A percentile compares a stretch with the other conserved stretches of the same genome.
phyloP scores from a whole-genome alignment of 345 rosid genomes.

The Euphorbia peplus region DNA sequence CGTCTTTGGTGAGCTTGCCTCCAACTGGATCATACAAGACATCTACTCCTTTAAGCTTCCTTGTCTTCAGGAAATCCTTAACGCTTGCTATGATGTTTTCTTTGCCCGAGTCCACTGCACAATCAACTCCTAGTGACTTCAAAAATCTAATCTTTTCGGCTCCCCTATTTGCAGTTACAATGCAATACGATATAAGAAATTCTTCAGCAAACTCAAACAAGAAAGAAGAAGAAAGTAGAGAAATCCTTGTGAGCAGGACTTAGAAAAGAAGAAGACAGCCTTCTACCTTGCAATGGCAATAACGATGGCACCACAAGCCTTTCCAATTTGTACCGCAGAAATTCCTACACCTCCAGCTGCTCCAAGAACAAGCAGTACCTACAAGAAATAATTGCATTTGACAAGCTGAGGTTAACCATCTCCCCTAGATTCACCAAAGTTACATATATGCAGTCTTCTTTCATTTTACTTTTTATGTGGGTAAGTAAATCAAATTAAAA shows the following conservation, averaged over 20 bases:
- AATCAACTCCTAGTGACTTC: conserved; percentile 79
- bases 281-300: conserved; percentile 91
- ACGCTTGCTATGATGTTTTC: conserved; percentile 64
- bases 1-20: conserved; percentile 68
- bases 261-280: too few species aligned
- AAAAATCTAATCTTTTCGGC: conserved; percentile 63
- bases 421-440: too few species aligned
- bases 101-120: conserved; percentile 65
- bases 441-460: not conserved
- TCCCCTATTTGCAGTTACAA: conserved; percentile 43
- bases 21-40: conserved; percentile 90
- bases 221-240: not conserved
- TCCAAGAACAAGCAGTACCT: conserved; percentile 90
- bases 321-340: conserved; percentile 92
- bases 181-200: not conserved
- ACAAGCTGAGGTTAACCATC: not conserved
- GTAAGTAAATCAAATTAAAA: not conserved
- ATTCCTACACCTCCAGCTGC: conserved; percentile 99
- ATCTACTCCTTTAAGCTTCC: conserved; percentile 80
- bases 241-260: not conserved
- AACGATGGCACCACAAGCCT: conserved; percentile 76
- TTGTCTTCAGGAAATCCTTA: conserved; percentile 66
- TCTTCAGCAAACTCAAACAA: not conserved
- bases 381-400: not conserved
- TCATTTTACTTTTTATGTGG: not conserved